phyloP scores from a whole-genome alignment of 805 yeast genomes.

The Candida sphagnicola region DNA sequence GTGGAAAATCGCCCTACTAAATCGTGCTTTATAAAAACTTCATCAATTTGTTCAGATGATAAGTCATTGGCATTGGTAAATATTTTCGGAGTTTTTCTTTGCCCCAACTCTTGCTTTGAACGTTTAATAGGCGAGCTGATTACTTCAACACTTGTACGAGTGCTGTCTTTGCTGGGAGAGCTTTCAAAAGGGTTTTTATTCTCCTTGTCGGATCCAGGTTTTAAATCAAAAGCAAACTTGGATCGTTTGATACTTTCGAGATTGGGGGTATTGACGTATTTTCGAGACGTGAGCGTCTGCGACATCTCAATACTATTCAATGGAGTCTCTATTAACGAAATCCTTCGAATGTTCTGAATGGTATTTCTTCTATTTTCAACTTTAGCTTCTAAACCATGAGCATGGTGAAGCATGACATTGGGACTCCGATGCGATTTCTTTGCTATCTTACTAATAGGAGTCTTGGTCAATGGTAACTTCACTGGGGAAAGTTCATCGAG shows the following conservation, averaged over 20 bases:
- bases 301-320: slow-evolving; percentile 3
- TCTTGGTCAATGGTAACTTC: slow-evolving; percentile 8
- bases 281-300: slow-evolving; percentile 1
- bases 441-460: slow-evolving; percentile 2
- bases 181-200: slow-evolving; percentile 14
- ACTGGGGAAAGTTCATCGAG: slow-evolving; percentile 13
- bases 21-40: slow-evolving; percentile 21
- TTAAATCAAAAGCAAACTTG: slow-evolving; percentile 13
- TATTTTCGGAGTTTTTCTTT: slow-evolving; percentile 17
- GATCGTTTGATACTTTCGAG: slow-evolving; percentile 15
- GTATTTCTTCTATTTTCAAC: slow-evolving; percentile 28
- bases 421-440: slow-evolving; percentile 7
- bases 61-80: slow-evolving; percentile 17
- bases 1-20: slow-evolving; percentile 15
- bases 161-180: slow-evolving; percentile 10
- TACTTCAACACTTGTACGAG: slow-evolving; percentile 1
- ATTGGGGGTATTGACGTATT: slow-evolving; percentile 16
- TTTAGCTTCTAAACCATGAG: slow-evolving; percentile 45
- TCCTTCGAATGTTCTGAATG: slow-evolving; percentile 9
- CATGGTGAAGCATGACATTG: slow-evolving; percentile 16
- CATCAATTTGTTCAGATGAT: slow-evolving; percentile 16
- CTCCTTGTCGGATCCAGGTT: slow-evolving; percentile 11
- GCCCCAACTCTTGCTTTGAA: slow-evolving; percentile 2
- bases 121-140: slow-evolving; percentile 6
- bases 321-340: slow-evolving; percentile 11